Percentiles rank a stretch among this genome's conserved stretches.
phyloP scores from a whole-genome alignment of 2,329 filamentous ascomycete genomes.

The Nothopassalora personata region DNA sequence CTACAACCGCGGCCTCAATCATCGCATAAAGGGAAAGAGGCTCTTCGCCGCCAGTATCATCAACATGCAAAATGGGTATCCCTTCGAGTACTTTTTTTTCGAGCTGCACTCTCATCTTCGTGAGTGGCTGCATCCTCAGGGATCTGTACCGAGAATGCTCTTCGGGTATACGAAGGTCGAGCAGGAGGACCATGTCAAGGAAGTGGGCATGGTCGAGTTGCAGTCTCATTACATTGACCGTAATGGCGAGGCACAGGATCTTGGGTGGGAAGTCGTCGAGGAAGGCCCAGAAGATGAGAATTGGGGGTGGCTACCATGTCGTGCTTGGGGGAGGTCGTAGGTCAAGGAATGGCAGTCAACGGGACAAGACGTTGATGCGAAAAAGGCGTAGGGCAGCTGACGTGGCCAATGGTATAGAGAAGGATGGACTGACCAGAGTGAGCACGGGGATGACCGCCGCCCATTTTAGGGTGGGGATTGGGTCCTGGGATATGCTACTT shows the following conservation, averaged over 20 bases:
- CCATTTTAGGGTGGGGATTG: too few relatives aligned
- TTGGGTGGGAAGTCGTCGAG: background rate
- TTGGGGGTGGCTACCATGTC: background rate
- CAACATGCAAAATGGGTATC: background rate
- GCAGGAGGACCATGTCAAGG: background rate
- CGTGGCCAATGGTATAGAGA: too few relatives aligned
- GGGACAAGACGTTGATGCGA: too few relatives aligned
- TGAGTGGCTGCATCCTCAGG: background rate
- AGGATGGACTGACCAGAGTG: too few relatives aligned
- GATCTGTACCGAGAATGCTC: background rate
- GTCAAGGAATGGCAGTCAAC: too few relatives aligned
- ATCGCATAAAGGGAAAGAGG: background rate
- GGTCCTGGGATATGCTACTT: background rate
- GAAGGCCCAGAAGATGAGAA: background rate
- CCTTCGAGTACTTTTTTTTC: background rate
- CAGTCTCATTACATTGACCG: background rate
- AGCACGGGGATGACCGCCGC: too few relatives aligned
- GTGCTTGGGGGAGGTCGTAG: background rate
- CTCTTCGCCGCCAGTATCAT: background rate
- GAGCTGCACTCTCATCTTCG: background rate
- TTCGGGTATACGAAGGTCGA: background rate
- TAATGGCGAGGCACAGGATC: background rate
- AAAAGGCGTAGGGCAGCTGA: too few relatives aligned
- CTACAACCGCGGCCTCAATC: background rate
- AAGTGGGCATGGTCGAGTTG: background rate